phyloP scores from a whole-genome alignment of 2,329 filamentous ascomycete species.

The Verticillium zaregamsianum region DNA sequence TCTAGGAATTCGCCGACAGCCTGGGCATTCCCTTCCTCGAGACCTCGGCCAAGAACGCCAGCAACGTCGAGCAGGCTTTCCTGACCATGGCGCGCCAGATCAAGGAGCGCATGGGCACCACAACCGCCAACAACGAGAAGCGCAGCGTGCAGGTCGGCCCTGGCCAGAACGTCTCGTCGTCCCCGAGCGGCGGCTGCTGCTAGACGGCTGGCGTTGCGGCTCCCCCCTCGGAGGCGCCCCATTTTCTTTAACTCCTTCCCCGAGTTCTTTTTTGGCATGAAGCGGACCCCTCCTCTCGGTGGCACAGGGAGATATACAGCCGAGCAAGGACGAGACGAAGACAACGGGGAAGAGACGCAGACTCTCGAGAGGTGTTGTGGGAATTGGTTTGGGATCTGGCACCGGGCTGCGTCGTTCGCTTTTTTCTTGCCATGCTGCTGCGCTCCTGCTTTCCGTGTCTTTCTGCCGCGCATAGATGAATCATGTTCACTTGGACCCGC shows the following conservation, averaged over 20 bases:
- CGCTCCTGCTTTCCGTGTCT: constrained; percentile 4
- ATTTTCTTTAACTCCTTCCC: constrained; percentile 1
- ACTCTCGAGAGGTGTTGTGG: constrained; percentile 11
- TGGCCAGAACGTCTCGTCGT: constrained; percentile 88
- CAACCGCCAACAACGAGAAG: constrained; percentile 95
- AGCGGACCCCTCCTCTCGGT: constrained; percentile 1
- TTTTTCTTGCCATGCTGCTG: constrained; percentile 5
- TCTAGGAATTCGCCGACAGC: constrained; percentile 95
- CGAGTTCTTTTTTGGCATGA: not conserved
- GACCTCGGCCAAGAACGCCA: constrained; percentile 99
- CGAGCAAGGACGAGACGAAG: not conserved
- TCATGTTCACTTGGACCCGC: constrained; percentile 8
- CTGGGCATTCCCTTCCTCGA: constrained; percentile 98
- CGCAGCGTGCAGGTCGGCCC: constrained; percentile 93
- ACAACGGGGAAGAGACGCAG: not conserved
- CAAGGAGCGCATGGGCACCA: constrained; percentile 99
- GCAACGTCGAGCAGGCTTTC: constrained; percentile 99
- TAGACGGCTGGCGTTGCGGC: constrained; percentile 43
- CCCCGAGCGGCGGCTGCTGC: constrained; percentile 84
- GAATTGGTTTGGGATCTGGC: constrained; percentile 8
- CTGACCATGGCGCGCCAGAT: constrained; percentile 99
- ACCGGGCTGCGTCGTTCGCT: constrained; percentile 12
- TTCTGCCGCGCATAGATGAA: constrained; percentile 9
- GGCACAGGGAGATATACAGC: not conserved
- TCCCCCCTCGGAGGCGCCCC: not conserved